Conservation (phyloP, 176 grass and related monocot species). For the Oryza longistaminata region DNA sequence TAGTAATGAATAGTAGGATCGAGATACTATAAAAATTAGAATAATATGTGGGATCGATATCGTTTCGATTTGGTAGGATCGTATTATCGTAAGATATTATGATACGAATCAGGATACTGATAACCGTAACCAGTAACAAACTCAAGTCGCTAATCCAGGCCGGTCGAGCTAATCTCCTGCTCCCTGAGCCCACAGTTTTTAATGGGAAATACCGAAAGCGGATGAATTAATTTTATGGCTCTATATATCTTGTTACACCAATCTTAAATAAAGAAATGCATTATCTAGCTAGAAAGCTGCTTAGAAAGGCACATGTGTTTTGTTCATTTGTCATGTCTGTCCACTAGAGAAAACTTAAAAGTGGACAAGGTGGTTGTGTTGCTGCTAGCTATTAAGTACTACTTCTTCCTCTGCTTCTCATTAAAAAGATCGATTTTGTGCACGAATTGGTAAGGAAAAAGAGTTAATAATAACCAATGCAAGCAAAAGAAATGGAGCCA, state of each 20-base stretch:
- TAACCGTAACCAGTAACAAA: too few relatives aligned
- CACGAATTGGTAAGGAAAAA: neutral
- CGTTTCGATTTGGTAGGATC: too few relatives aligned
- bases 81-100: accelerated
- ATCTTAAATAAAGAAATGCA: neutral
- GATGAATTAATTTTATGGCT: neutral
- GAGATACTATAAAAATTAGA: too few relatives aligned
- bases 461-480: neutral
- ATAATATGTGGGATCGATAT: too few relatives aligned
- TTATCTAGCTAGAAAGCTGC: neutral
- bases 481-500: neutral
- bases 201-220: neutral
- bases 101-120: too few relatives aligned
- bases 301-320: neutral
- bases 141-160: too few relatives aligned
- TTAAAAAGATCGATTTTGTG: neutral
- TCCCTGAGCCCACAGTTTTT: neutral
- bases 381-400: neutral
- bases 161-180: too few relatives aligned
- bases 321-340: neutral
- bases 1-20: too few relatives aligned
- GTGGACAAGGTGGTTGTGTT: neutral
- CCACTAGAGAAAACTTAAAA: neutral
- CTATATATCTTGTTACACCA: neutral
- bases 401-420: neutral